Evolutionary conservation across 306 rosid species (phyloP), one percentile per base, ranked within the genome.

Genomic region (Casuarina glauca): DNA sequence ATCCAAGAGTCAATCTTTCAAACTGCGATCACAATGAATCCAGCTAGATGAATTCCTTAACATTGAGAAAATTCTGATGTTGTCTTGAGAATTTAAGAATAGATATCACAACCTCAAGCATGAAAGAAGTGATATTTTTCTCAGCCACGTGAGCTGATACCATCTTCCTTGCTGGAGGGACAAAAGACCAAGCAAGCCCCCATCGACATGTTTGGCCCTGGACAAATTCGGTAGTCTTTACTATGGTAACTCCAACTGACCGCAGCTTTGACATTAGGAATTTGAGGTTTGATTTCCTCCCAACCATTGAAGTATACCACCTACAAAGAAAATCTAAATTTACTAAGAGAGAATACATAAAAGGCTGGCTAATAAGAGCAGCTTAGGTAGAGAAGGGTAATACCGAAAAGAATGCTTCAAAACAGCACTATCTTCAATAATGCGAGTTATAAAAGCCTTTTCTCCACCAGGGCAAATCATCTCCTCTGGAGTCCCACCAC

Each of bases 171-270:
- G 53, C 70, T 8, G 87, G 86, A n/a, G 97, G 85, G 72, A 88
- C 80, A 88, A 92, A 94, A 62, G 97, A 92, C 97, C 98, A 90
- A 76, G 98, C 97, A 79, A 94, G 83, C 67, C 97, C 97, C 97
- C 98, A 92, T 8, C 97, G 91, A 69, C 80, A 79, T 66, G 92
- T 94, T 80, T 88, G 87, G 50, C 97, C 97, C 82, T 94, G 98
- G 76, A 88, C 97, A 86, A 94, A 92, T 73, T 92, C 98, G 54
- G 95, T 92, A 72, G 97, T 90, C 89, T 88, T 94, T 66, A 94
- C 97, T 50, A 89, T 57, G 6, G 92, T 78, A 71, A 86, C 97
- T 80, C 97, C 98, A 79, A 84, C 92, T 76, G 83, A 86, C 91
- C 97, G 82, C 50, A 94, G 97, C 84, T 89, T 94, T 58, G 93